Evolutionary conservation across 371 early-diverging fungal genomes (phyloP), one percentile per base, ranked within the genome.

Genomic region (Blakeslea trispora): DNA sequence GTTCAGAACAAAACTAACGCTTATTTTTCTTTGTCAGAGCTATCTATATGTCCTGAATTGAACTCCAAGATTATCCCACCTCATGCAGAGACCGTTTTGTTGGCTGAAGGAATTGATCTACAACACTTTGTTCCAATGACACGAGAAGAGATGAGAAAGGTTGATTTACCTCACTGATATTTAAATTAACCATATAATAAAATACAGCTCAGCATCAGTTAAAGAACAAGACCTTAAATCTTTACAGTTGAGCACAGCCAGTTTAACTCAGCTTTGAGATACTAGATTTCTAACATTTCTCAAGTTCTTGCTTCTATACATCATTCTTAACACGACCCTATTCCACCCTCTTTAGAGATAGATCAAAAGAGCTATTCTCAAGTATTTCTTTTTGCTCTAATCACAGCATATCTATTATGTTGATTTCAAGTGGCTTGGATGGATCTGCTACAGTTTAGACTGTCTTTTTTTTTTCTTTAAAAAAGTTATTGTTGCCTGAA

Each of bases 61-160:
- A 82, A 74, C 51, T 64, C 64, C 14, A 74, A 72, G 44, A 63
- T 90, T 42, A 81, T 90, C 8, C 90, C 90, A 18, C 63, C 81
- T 18, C 86, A 87, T 49, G 76, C 73, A 14, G 81, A 82, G 59
- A 59, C 75, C 11, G 75, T 66, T 17, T 72, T 87, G 21, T 63
- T 74, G n/a, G 71, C 83, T 14, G 72, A 64, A 39, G 79, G 70
- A 31, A 69, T 79, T 58, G 73, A 73, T 56, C 44, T 79, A 19
- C 72, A 79, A 44, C 68, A 69, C 22, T 75, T 77, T 53, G 72
- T 67, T 39, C 74, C 75, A 21, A 55, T 75, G 45, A 65, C 76
- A 41, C 31, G 50, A 5, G 68, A 65, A 48, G 73, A 79, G 54
- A 61, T 75, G 61, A 73, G 59, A 50, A 56, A 50, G 24, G 52